Base-by-base conservation (phyloP, 1,284 basidiomycete species). In the Fomitiporia mediterranea region DNA sequence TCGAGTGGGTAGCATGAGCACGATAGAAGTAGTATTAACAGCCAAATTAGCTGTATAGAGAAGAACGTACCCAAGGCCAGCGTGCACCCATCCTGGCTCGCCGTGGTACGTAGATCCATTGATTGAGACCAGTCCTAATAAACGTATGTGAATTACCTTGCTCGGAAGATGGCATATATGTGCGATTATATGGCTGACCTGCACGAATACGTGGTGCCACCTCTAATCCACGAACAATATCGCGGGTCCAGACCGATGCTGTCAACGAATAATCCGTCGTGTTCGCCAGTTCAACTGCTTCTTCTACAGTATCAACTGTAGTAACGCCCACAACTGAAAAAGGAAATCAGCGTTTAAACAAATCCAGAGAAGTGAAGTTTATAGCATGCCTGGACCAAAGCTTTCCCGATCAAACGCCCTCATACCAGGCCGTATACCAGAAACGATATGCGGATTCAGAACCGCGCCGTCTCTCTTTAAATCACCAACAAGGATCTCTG, bases 221-320 rank as follows among this genome's bases (percentile, higher is more conserved):
- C 8, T 75, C 65, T 54, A 80, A 68, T 1, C 77, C 82, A 13
- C 64, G 65, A 56, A 74, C 69, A 11, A 79, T 57, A 61, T 84
- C 75, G 2, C 63, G 65, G 0, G 82, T 80, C 80, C 82, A 86
- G 5, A 86, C 60, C 1, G 74, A 69, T 0, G 81, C 75, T 0
- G 72, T 69, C 30, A 86, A 66, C 1, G 80, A 78, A 60, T 82
- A 85, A 0, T 78, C 75, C 0, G 79, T 74, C 4, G 74, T 72
- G 61, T 86, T 82, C 2, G 80, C 80, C 8, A 80, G 64, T 17
- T 78, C 73, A 15, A 82, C 68, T 0, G 79, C 80, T 62, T 82
- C 80, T 37, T 82, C 78, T 8, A 77, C 62, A 0, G 74, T 76
- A 30, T 80, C 74, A 19, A 76, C 74, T 0, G 71, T 69, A 1